Evolutionary conservation across 208 protist species (phyloP), one percentile per base, ranked within the genome.

Genomic region (Trypanosoma congolense): DNA sequence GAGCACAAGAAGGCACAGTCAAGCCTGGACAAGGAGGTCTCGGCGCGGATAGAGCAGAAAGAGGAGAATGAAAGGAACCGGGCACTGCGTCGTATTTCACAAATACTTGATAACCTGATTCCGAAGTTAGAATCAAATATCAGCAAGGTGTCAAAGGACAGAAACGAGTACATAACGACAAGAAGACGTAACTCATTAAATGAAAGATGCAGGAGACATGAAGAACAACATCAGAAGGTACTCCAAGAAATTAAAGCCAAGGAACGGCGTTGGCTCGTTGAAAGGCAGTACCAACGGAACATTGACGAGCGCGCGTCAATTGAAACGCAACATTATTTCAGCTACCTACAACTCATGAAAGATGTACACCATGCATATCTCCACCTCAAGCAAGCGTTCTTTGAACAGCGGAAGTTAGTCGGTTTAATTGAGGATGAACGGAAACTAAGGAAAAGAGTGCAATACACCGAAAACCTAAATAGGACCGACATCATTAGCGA

Each of bases 11-110:
- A 45, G 24, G 12, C 45, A 48, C 26, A 64, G 21, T 25, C 38
- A 47, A 6, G 56, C 36, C 14, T 62, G 16, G 56, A 84, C 28
- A 33, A 56, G n/a, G 43, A 65, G 19, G 77, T 90, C 63, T 64
- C 75, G 56, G 22, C 6, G 21, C 71, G 82, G 10, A 44, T 90
- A 40, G 44, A 35, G 36, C 42, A 59, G 24, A 56, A 50, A 26
- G 74, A 70, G 19, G 41, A 25, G 8, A 51, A 41, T 14, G 77
- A 90, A 64, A 77, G 75, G 8, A 56, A 73, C 21, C 77, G 82
- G n/a, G 61, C 77, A 16, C 53, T 81, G 33, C 75, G 70, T 35
- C 82, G 82, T n/a, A 67, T 85, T 12, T 25, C 54, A 6, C 52
- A 35, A 1, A 71, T 87, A 4, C 43, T 81, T n/a, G 55, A 52